These are phyloP conservation scores for Carpediemonas membranifera DNA, from an alignment of 78 protist genomes.

Conservation along the genomic window DNA sequence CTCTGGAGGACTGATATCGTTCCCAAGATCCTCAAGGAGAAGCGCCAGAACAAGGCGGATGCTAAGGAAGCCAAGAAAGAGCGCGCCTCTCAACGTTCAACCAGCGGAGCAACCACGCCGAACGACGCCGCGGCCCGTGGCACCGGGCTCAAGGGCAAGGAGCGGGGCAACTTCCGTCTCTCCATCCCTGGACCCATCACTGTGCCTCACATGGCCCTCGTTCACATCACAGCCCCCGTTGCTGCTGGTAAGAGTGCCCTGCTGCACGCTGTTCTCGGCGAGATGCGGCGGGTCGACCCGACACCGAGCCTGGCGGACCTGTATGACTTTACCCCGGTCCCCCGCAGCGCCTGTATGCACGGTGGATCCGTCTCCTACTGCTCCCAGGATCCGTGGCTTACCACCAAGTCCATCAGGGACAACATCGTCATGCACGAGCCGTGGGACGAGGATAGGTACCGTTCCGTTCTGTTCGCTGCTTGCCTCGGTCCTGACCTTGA, in stretches of 20 bases:
- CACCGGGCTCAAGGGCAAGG: too few relatives aligned
- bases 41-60: too few relatives aligned
- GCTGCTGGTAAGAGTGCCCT: conserved; percentile 30
- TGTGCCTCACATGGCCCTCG: too few relatives aligned
- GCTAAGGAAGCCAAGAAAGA: too few relatives aligned
- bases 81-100: too few relatives aligned
- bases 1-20: too few relatives aligned
- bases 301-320: conserved; percentile 22
- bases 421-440: neutral
- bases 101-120: too few relatives aligned
- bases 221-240: conserved; percentile 31
- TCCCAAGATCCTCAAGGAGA: too few relatives aligned
- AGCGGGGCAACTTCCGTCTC: too few relatives aligned
- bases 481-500: conserved; percentile 10
- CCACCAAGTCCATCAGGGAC: neutral
- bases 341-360: too few relatives aligned
- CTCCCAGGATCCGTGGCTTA: neutral
- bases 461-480: neutral
- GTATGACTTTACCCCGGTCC: neutral
- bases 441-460: neutral
- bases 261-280: conserved; percentile 30
- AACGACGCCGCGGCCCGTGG: too few relatives aligned
- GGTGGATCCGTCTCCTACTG: neutral
- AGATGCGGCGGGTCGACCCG: conserved; percentile 19
- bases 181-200: too few relatives aligned